Base-by-base conservation (phyloP, 495 filamentous ascomycete genomes). In the Trichocladium antarcticum region DNA sequence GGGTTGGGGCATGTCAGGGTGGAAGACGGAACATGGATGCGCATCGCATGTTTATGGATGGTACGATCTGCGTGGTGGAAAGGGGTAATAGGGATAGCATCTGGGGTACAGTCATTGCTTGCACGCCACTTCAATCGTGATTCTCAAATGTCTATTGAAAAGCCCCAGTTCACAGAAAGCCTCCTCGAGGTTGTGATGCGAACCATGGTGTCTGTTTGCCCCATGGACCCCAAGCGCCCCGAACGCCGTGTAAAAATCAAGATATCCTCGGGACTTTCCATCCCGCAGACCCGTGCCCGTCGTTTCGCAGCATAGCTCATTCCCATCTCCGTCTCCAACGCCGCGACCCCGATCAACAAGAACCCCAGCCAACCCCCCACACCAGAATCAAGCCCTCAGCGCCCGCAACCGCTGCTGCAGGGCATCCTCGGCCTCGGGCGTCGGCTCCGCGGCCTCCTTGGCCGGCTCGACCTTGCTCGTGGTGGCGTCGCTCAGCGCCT, bases 401-500 rank as follows among this genome's bases (percentile, higher is more conserved):
- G 76, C 76, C 47, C 76, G 63, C 59, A 79, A 60, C 40, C 75
- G 64, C 68, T 80, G 75, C 59, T 76, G 74, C 50, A 80, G 61
- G 35, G 76, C 77, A 62, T 83, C 78, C 59, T 83, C 79, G 56
- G 78, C 79, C 51, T 78, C 75, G 37, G 78, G 66, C 17, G 76
- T 78, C 17, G 76, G 75, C 50, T 77, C 78, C 39, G 67, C 59
- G 8, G 39, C 17, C 57, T 69, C 64, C 42, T 60, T 66, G 12
- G 67, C 64, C 22, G 74, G 74, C 38, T 75, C 74, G 28, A 69
- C 72, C 49, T 62, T 70, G 52, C 71, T 75, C n/a, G 76, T 72
- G 31, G 66, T 72, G 3, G 76, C 78, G 21, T 65, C 73, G 55
- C 79, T 78, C 65, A 90, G 75, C 66, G 87, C 84, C 49, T 79